Conservation (phyloP, 495 filamentous ascomycete species). For the Cladorrhinum samala region DNA sequence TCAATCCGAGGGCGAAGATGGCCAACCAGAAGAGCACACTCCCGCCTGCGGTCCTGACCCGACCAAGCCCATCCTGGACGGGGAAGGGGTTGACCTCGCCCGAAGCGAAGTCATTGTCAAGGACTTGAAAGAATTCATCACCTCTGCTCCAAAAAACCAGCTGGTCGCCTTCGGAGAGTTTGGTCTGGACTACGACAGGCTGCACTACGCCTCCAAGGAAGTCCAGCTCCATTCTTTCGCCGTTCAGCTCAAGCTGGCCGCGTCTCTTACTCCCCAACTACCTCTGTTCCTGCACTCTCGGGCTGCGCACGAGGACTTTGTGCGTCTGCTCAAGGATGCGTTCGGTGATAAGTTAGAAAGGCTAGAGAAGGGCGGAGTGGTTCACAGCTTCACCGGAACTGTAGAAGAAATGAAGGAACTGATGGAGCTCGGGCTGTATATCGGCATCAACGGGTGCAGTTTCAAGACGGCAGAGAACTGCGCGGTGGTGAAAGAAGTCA, state of each 20-base stretch:
- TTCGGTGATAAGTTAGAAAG: slow-evolving; percentile 42
- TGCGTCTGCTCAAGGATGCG: slow-evolving; percentile 48
- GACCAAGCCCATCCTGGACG: slow-evolving; percentile 33
- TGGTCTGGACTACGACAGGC: slow-evolving; percentile 89
- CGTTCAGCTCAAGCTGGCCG: slow-evolving; percentile 67
- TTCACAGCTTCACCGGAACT: slow-evolving; percentile 88
- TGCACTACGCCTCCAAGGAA: slow-evolving; percentile 69
- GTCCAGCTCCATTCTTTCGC: slow-evolving; percentile 80
- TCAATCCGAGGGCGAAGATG: slow-evolving; percentile 24
- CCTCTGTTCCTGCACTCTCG: slow-evolving; percentile 89
- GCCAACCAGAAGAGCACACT: slow-evolving; percentile 31
- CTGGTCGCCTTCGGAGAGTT: slow-evolving; percentile 88
- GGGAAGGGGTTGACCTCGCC: slow-evolving; percentile 30
- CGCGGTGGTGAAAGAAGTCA: slow-evolving; percentile 69
- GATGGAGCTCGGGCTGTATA: slow-evolving; percentile 68
- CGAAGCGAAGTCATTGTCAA: slow-evolving; percentile 44
- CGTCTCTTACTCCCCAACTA: slow-evolving; percentile 59
- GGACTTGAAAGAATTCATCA: slow-evolving; percentile 53
- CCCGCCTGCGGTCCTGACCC: slow-evolving; percentile 41
- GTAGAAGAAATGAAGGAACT: slow-evolving; percentile 72
- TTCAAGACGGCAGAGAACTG: slow-evolving; percentile 89
- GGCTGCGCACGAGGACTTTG: slow-evolving; percentile 77
- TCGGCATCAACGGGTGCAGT: slow-evolving; percentile 87
- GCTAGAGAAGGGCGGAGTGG: slow-evolving; percentile 67
- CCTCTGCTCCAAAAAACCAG: slow-evolving; percentile 17